These are phyloP conservation scores for Takashimella tepidaria DNA, from an alignment of 1,284 basidiomycete genomes.

Conservation along the genomic window DNA sequence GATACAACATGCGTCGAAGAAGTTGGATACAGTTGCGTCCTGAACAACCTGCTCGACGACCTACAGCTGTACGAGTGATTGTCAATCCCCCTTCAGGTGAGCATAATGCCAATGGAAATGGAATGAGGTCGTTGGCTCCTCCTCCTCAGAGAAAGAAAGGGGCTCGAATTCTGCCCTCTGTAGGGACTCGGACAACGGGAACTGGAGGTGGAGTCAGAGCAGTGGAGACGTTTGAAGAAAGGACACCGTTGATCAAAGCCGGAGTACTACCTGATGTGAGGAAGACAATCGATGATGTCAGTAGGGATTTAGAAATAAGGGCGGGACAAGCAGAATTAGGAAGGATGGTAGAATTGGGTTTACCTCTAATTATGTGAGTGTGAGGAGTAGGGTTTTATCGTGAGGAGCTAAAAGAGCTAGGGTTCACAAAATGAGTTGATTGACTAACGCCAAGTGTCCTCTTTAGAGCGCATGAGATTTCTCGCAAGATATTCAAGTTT, in stretches of 20 bases:
- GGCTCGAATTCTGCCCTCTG: too few relatives aligned
- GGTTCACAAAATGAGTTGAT: neutral
- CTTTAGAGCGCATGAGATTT: conserved; percentile 74
- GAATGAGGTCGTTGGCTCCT: neutral
- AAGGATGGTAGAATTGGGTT: conserved; percentile 34
- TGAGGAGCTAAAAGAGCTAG: neutral
- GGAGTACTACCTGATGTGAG: conserved; percentile 38
- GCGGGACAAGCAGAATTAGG: conserved; percentile 32
- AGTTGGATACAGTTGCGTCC: neutral
- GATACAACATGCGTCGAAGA: neutral
- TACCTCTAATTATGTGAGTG: conserved; percentile 41
- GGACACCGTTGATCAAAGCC: conserved; percentile 43
- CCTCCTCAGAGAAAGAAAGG: neutral
- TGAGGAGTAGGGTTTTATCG: neutral
- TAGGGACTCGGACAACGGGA: neutral
- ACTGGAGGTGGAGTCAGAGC: neutral
- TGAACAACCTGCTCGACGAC: conserved; percentile 23
- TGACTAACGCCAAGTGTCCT: too few relatives aligned
- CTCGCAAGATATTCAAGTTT: conserved; percentile 63
- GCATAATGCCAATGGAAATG: too few relatives aligned
- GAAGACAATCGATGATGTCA: conserved; percentile 19
- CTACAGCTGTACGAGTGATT: conserved; percentile 35
- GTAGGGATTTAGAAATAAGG: neutral
- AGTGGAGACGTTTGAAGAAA: conserved; percentile 17
- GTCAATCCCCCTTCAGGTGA: neutral